Evolutionary conservation across 257 asterid genomes (phyloP), one percentile per base, ranked within the genome.

Genomic region (Solanum pinnatisectum): DNA sequence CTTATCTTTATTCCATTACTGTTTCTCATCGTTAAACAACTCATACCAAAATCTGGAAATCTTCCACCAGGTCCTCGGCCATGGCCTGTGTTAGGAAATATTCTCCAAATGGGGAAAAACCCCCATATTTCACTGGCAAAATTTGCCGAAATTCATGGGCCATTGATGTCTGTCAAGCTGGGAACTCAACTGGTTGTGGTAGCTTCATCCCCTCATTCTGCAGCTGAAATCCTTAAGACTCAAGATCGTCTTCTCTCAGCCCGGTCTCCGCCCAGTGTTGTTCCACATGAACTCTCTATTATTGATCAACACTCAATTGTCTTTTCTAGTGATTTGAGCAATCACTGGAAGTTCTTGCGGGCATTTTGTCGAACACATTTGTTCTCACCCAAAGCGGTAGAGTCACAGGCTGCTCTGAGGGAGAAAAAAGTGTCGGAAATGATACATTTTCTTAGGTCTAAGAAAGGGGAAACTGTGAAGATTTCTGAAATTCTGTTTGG

Each of bases 151-250:
- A 79, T 77, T 36, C 84, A 93, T 74, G 95, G 96, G 77, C 94
- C 94, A 1, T 83, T 93, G 5, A 88, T 94, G 35, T 90, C 81
- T 25, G 84, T 93, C 22, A 87, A 36, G 39, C 91, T 89, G 5
- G 94, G 95, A 2, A 70, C 87, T 3, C 92, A 90, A 18, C 42
- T 30, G 86, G 5, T 91, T 12, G 35, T 94, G 22, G 90, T 94
- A 5, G 95, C 86, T 65, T 92, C 95, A 11, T 91, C 97, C 0
- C 90, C 94, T 5, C 86, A 77, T 1, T 91, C 92, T 0, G 95
- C 95, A 11, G 16, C 49, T 1, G 92, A 90, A 33, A 91, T 93
- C 77, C 90, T 94, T 36, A 90, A 89, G 35, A n/a, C 88, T 3
- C 85, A 92, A n/a, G 93, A 92, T 68, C 88, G 92, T 23, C 16